A percentile compares a stretch with the other conserved stretches of the same genome.
Evolutionary conservation across 257 asterid species (phyloP).

Genomic region (Przewalskia tangutica): DNA sequence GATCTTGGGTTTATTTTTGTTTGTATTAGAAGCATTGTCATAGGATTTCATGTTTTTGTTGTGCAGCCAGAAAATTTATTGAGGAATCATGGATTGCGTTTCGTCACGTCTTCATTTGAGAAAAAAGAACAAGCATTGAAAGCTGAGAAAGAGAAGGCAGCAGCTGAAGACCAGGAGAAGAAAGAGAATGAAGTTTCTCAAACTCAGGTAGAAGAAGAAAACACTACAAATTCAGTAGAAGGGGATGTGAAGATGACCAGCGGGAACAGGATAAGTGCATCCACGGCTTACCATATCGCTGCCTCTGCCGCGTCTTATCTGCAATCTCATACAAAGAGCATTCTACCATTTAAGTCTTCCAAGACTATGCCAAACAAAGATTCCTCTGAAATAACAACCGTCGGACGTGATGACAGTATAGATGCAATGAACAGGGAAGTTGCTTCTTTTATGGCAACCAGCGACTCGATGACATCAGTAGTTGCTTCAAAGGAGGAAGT

Average conservation of each 20-base stretch:
- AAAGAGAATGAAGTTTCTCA: conserved; percentile 14
- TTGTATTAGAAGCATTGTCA: not conserved
- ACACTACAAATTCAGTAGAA: conserved; percentile 12
- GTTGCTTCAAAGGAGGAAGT: conserved; percentile 98
- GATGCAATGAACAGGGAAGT: conserved; percentile 36
- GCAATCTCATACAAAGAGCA: conserved; percentile 72
- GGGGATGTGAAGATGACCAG: conserved; percentile 12
- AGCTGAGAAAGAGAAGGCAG: conserved; percentile 41
- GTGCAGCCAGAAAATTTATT: conserved; percentile 64
- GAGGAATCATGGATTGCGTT: conserved; percentile 40
- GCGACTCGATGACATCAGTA: conserved; percentile 84
- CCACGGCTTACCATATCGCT: conserved; percentile 73
- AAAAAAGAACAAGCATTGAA: conserved; percentile 58
- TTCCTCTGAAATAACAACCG: conserved; percentile 1
- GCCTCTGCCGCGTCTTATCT: conserved; percentile 94
- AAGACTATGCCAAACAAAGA: conserved; percentile 20
- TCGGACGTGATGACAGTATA: conserved; percentile 5
- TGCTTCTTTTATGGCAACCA: conserved; percentile 73
- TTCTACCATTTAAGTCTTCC: conserved; percentile 50
- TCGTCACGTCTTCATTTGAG: conserved; percentile 75
- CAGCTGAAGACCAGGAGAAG: conserved; percentile 24
- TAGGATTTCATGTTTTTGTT: not conserved
- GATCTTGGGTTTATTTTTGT: not conserved
- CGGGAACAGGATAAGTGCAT: conserved; percentile 35
- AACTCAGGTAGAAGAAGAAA: conserved; percentile 15